Percentiles rank a stretch among this genome's conserved stretches.
Evolutionary conservation across 768 basidiomycete genomes (phyloP).

Genomic region (Lactarius akahatsu): DNA sequence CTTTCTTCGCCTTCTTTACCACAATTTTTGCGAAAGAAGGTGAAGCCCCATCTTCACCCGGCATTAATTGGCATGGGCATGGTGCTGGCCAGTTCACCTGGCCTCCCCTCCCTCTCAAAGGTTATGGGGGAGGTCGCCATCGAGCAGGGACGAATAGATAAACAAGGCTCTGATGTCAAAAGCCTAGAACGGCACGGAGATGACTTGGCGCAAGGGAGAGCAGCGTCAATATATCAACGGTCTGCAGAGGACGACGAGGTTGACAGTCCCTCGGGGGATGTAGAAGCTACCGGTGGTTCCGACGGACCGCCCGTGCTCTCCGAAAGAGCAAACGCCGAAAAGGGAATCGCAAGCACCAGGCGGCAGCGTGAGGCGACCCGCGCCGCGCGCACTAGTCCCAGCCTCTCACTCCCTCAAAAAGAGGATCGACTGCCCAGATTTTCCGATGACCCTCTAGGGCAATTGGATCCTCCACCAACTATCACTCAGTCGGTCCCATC

Average conservation of each 20-base stretch:
- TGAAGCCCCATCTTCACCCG: slow-evolving; percentile 72
- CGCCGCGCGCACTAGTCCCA: slow-evolving; percentile 73
- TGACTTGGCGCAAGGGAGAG: slow-evolving; percentile 36
- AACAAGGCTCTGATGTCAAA: slow-evolving; percentile 50
- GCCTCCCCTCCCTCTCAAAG: slow-evolving; percentile 71
- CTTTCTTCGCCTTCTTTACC: slow-evolving; percentile 50
- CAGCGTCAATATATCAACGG: slow-evolving; percentile 30
- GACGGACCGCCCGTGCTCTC: slow-evolving; percentile 23
- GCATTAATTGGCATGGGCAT: slow-evolving; percentile 83
- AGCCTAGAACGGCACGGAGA: slow-evolving; percentile 51
- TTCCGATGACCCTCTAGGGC: slow-evolving; percentile 75
- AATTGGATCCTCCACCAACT: slow-evolving; percentile 49
- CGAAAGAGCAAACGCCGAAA: slow-evolving; percentile 27
- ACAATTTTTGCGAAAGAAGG: slow-evolving; percentile 55
- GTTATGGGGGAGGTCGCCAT: slow-evolving; percentile 80
- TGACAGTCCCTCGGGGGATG: slow-evolving; percentile 40
- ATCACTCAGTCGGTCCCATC: slow-evolving; percentile 75
- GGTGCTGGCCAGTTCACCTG: slow-evolving; percentile 73
- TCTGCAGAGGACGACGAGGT: slow-evolving; percentile 43
- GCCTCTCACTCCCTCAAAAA: slow-evolving; percentile 62
- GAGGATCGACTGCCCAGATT: slow-evolving; percentile 51
- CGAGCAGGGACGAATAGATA: slow-evolving; percentile 82
- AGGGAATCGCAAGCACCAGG: slow-evolving; percentile 6
- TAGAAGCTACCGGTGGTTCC: slow-evolving; percentile 30
- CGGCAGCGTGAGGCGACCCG: slow-evolving; percentile 48